phyloP scores from a whole-genome alignment of 495 filamentous ascomycete genomes.

The Aspergillus leporis region DNA sequence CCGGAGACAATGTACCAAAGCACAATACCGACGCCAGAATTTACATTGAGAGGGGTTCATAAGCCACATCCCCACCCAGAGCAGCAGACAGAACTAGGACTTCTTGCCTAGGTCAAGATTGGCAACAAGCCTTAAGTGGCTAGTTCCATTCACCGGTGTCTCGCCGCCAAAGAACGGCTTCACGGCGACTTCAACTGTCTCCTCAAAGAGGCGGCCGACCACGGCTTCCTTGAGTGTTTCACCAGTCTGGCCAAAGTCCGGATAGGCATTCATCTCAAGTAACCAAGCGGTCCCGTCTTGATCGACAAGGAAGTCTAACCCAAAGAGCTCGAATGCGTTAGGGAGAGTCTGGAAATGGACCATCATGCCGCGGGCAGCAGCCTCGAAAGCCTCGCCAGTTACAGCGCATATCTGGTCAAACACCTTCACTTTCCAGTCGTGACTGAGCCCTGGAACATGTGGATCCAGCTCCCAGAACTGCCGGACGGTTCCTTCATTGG shows the following conservation, averaged over 20 bases:
- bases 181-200: constrained; percentile 66
- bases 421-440: constrained; percentile 58
- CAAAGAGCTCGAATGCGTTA: constrained; percentile 89
- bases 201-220: constrained; percentile 74
- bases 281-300: constrained; percentile 62
- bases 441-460: constrained; percentile 33
- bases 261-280: constrained; percentile 94
- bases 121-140: constrained; percentile 53
- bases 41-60: neutral
- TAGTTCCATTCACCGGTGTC: constrained; percentile 26
- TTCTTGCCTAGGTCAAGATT: constrained; percentile 63
- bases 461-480: constrained; percentile 69
- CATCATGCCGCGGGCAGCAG: constrained; percentile 77
- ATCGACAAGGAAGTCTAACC: constrained; percentile 87
- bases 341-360: constrained; percentile 88
- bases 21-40: neutral
- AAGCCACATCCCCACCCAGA: neutral
- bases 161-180: constrained; percentile 57
- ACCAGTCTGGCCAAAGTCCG: constrained; percentile 91
- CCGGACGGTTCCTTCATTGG: constrained; percentile 60
- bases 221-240: constrained; percentile 61
- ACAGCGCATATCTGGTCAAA: constrained; percentile 71
- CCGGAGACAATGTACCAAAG: neutral
- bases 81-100: constrained; percentile 1
- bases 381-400: constrained; percentile 78